Base-by-base conservation (phyloP, 306 rosid species). In the Quercus dentata region DNA sequence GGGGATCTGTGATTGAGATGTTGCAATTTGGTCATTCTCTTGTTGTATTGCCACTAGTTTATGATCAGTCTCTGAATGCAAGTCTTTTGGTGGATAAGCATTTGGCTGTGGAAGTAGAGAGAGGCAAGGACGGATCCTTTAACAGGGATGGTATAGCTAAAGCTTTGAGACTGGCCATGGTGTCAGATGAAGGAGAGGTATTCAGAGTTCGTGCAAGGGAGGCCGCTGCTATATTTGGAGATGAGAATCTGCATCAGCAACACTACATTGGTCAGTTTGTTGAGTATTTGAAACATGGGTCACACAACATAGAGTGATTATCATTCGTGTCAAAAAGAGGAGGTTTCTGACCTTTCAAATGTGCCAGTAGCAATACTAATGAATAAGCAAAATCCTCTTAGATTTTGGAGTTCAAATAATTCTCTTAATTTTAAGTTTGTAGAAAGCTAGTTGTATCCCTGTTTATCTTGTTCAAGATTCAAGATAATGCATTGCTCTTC, bases 31-130 rank as follows among this genome's bases (percentile, higher is more conserved):
- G 85, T 44, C 86, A 74, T 69, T 17, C 23, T 5, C 89, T 87
- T 20, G 79, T 87, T 33, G 75, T 68, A 28, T 76, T 89, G n/a
- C 91, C 87, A 21, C 51, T 89, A 13, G 72, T 65, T 3, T 1
- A 31, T 3, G 90, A 89, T 74, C 89, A 89, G 33, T 83, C 85
- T 51, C 71, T 85, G 51, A 86, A 80, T 80, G 87, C 86, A 55
- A 84, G 81, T 73, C 14, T 84, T 75, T 23, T 84, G 67, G 87
- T 75, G 68, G 90, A 80, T 25, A 82, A 80, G 73, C 82, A 84
- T 54, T 21, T 88, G 56, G 87, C 83, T 3, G 52, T 82, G 0
- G 87, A 82, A 76, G 85, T 86, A 28, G 56, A 82, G 5, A 81
- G 83, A 51, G 54, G 55, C 5, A 83, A 82, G 73, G 87, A 86